Percentiles rank a stretch among this genome's conserved stretches.
Conservation (phyloP, 1,284 basidiomycete genomes). For the Ustilago esculenta region DNA sequence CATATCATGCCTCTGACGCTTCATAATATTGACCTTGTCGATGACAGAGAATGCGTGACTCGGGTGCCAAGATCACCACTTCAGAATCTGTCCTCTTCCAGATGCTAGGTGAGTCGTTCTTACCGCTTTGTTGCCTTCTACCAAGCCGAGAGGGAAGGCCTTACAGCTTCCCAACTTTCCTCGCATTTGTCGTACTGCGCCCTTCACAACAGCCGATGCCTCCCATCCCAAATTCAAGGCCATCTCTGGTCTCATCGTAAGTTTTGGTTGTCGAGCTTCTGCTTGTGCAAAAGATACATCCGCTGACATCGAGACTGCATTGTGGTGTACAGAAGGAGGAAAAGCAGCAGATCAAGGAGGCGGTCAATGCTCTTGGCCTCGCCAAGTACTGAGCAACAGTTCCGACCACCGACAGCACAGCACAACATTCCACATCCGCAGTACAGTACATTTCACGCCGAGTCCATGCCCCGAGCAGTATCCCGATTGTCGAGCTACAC, state of each 20-base stretch:
- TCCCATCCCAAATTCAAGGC: slow-evolving; percentile 77
- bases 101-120: slow-evolving; percentile 70
- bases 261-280: slow-evolving; percentile 4
- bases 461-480: too few species aligned
- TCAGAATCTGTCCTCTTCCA: slow-evolving; percentile 85
- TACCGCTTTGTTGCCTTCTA: too few species aligned
- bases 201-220: slow-evolving; percentile 72
- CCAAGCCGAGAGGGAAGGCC: too few species aligned
- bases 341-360: slow-evolving; percentile 54
- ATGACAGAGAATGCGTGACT: slow-evolving; percentile 74
- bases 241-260: slow-evolving; percentile 75
- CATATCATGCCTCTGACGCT: too few species aligned
- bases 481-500: too few species aligned
- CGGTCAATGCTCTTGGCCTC: slow-evolving; percentile 43
- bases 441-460: too few species aligned
- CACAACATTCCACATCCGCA: too few species aligned
- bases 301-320: not conserved
- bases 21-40: not conserved
- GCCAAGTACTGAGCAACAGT: slow-evolving; percentile 26
- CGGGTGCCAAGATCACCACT: slow-evolving; percentile 80
- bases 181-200: too few species aligned
- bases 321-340: slow-evolving; percentile 49
- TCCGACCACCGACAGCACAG: not conserved
- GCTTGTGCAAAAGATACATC: not conserved
- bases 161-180: too few species aligned